These are phyloP conservation scores for Hyaloscypha finlandica DNA, from an alignment of 495 filamentous ascomycete genomes.

Conservation along the genomic window DNA sequence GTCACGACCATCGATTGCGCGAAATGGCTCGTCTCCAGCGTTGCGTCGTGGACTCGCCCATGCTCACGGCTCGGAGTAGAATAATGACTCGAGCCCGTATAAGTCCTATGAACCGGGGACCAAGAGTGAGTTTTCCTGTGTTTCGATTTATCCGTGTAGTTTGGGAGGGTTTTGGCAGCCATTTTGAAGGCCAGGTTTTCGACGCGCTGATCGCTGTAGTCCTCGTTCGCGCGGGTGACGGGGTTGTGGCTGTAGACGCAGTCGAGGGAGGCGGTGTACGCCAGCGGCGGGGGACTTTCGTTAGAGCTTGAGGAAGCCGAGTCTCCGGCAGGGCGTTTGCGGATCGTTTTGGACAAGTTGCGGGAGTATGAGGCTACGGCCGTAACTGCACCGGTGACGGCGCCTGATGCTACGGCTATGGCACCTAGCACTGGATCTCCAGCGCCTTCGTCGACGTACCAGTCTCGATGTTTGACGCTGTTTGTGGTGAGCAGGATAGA, in stretches of 20 bases:
- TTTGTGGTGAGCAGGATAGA: conserved; percentile 7
- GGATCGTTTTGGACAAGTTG: conserved; percentile 52
- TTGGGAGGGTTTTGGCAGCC: conserved; percentile 23
- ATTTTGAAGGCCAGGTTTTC: conserved; percentile 30
- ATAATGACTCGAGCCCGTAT: neutral
- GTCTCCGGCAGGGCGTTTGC: conserved; percentile 21
- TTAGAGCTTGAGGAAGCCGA: neutral
- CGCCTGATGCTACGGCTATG: conserved; percentile 62
- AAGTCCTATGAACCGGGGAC: neutral
- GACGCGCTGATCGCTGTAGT: conserved; percentile 24
- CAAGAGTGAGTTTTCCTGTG: conserved; percentile 1
- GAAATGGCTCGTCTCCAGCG: conserved; percentile 28
- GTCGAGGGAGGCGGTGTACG: neutral
- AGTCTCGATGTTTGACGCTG: conserved; percentile 54
- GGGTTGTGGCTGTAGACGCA: conserved; percentile 11
- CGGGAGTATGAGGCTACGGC: conserved; percentile 63
- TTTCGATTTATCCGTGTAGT: neutral
- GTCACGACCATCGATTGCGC: conserved; percentile 22
- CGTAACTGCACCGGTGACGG: conserved; percentile 60
- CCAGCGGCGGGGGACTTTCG: neutral
- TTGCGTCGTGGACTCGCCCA: conserved; percentile 25
- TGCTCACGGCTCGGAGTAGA: conserved; percentile 14
- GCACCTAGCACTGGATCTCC: conserved; percentile 54
- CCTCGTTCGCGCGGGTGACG: conserved; percentile 12
- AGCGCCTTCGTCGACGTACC: conserved; percentile 60